phyloP scores from a whole-genome alignment of 108 stramenopile species.

The Schizochytrium sp. region DNA sequence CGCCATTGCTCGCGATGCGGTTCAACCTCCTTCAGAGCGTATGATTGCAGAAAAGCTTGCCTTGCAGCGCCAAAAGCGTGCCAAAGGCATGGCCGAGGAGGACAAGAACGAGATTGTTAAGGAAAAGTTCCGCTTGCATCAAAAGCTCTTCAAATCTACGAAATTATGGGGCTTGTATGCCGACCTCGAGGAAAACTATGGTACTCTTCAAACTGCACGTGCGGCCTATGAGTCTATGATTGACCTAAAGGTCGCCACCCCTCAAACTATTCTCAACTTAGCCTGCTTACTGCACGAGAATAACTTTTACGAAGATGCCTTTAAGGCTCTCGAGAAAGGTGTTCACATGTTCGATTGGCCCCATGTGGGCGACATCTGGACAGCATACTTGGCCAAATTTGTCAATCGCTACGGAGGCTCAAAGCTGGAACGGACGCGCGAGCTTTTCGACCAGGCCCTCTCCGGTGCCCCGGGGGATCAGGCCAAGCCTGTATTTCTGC shows the following conservation, averaged over 20 bases:
- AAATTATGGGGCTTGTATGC: conserved; percentile 92
- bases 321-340: conserved; percentile 79
- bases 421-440: conserved; percentile 91
- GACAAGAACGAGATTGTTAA: not conserved
- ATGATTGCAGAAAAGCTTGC: conserved; percentile 73
- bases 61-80: conserved; percentile 25
- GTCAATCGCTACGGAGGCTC: conserved; percentile 89
- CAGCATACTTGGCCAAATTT: conserved; percentile 86
- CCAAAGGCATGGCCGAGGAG: conserved; percentile 41
- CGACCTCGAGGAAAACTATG: conserved; percentile 96
- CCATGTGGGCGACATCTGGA: conserved; percentile 88
- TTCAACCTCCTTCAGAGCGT: conserved; percentile 57
- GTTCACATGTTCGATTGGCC: conserved; percentile 92
- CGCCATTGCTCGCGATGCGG: conserved; percentile 79
- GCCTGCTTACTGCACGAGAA: conserved; percentile 89
- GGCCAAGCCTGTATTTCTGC: conserved; percentile 86
- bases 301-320: conserved; percentile 95
- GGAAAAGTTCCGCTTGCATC: conserved; percentile 65
- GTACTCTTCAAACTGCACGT: conserved; percentile 89
- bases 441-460: conserved; percentile 92
- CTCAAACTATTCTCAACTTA: conserved; percentile 92
- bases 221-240: conserved; percentile 93
- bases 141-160: conserved; percentile 78
- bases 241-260: conserved; percentile 93
- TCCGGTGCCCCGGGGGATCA: conserved; percentile 86